Evolutionary conservation across 495 filamentous ascomycete genomes (phyloP), one percentile per base, ranked within the genome.

Genomic region (Cudoniella acicularis): DNA sequence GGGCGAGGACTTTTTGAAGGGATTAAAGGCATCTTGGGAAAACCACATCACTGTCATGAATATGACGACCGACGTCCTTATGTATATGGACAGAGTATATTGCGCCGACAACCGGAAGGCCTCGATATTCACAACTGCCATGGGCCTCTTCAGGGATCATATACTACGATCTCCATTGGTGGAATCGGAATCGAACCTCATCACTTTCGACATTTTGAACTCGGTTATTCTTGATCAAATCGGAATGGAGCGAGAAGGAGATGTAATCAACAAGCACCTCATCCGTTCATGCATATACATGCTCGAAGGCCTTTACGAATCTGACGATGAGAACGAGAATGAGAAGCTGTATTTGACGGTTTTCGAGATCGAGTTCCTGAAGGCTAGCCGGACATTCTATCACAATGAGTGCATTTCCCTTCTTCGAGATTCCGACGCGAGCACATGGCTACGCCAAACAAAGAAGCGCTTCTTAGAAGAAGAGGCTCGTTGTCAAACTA

Each of bases 81-180:
- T 99, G 92, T 99, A 99, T 64, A 92, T 99, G 82, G 94, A 99
- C 61, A 89, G 93, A 23, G 83, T 90, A 13, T 87, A 87, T 69
- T 87, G 84, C 56, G 69, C 79, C 2, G 90, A 95, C 57, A 79
- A 85, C 49, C 79, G 80, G 22, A 85, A 82, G 52, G 88, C 91
- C 0, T 87, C 87, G 0, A 95, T 97, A 47, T 97, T 90, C 65
- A 82, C 85, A 1, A 79, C 86, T 20, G 82, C 90, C 9, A 97
- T 99, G 80, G 85, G 86, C 1, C 75, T 97, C 4, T 99, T 96
- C 67, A 83, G 92, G 1, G 90, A 97, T 59, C 76, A 88, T 57
- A 86, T 98, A 20, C 78, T 99, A 10, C 76, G 80, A 2, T 56
- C 58, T 10, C 60, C 56, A 42, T 70, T 69, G 2, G 45, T 59